Base-by-base conservation (phyloP, 73 alveolate species). In the Blepharisma japonicum region DNA sequence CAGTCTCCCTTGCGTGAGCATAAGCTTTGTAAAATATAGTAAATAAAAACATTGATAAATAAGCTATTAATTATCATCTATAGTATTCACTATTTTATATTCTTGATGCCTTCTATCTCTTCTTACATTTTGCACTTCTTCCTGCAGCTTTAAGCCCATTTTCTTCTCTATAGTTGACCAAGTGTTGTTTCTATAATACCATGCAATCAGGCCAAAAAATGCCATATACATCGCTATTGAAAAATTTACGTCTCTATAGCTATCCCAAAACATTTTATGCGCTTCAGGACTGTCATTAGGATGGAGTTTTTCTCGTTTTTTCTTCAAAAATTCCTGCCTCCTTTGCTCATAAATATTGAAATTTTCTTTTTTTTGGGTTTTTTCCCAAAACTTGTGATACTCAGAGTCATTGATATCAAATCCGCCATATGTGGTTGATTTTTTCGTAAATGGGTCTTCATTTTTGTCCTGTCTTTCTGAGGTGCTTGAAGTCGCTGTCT, bases 401-500 rank as follows among this genome's bases (percentile, higher is more conserved):
- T 14, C 47, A 61, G 74, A 61, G 38, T 61, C 47, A 20, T 61
- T 39, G 42, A 32, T 32, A 3, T 32, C 42, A 32, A 32, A 32
- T 32, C 42, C 42, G 42, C 42, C 42, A 32, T 32, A 32, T 32
- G 42, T 3, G 3, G 42, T 32, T 32, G 42, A 32, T 32, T 32
- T 32, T 61, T n/a, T n/a, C 4, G 14, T 61, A 39, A 61, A 61
- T 53, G 67, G 67, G 27, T 53, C 67, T 53, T 53, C 67, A 61
- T 61, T 25, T 20, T n/a, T 14, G 5, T 61, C 74, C 2, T 61
- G 38, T 1, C 42, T 32, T 32, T 32, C 42, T 32, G 42, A 1
- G 42, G 42, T 32, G 42, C 42, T 32, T 32, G 42, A 32, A 32
- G 42, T 32, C 5, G 23, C 48, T 61, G 74, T 61, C 0, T 61